A percentile compares a stretch with the other conserved stretches of the same genome.
Conservation (phyloP, 805 yeast genomes). For the Kregervanrija pseudodelftensis region DNA sequence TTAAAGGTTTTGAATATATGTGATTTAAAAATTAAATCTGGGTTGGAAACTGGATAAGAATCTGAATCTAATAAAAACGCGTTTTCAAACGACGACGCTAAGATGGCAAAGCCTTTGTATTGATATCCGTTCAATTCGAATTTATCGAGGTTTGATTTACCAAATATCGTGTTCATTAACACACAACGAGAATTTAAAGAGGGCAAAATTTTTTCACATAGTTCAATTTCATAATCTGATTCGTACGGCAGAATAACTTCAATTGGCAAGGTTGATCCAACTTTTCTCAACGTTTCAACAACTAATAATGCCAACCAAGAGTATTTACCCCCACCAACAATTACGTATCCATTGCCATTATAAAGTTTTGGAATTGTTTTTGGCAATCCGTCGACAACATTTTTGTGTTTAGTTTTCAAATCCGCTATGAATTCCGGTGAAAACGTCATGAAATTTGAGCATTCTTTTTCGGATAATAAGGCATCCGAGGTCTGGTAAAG, state of each 20-base stretch:
- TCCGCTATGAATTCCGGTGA: slow-evolving; percentile 35
- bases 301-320: slow-evolving; percentile 35
- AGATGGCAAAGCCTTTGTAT: slow-evolving; percentile 18
- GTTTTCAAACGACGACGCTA: slow-evolving; percentile 35
- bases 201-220: slow-evolving; percentile 34
- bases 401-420: slow-evolving; percentile 40
- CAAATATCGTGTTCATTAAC: slow-evolving; percentile 32
- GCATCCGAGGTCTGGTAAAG: slow-evolving; percentile 6
- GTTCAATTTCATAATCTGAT: slow-evolving; percentile 9
- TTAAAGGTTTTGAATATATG: slow-evolving; percentile 43
- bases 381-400: slow-evolving; percentile 42
- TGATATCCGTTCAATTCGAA: slow-evolving; percentile 4
- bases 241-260: slow-evolving; percentile 13
- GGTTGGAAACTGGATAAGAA: slow-evolving; percentile 30
- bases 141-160: slow-evolving; percentile 13
- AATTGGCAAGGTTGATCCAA: slow-evolving; percentile 35
- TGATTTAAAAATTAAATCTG: slow-evolving; percentile 20
- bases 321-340: slow-evolving; percentile 38
- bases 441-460: slow-evolving; percentile 11
- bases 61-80: slow-evolving; percentile 35
- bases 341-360: slow-evolving; percentile 28
- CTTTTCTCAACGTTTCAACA: slow-evolving; percentile 33
- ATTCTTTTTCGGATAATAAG: slow-evolving; percentile 6
- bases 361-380: slow-evolving; percentile 22
- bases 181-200: slow-evolving; percentile 36